Conservation (phyloP, 345 rosid genomes). For the Dipteronia dyeriana region DNA sequence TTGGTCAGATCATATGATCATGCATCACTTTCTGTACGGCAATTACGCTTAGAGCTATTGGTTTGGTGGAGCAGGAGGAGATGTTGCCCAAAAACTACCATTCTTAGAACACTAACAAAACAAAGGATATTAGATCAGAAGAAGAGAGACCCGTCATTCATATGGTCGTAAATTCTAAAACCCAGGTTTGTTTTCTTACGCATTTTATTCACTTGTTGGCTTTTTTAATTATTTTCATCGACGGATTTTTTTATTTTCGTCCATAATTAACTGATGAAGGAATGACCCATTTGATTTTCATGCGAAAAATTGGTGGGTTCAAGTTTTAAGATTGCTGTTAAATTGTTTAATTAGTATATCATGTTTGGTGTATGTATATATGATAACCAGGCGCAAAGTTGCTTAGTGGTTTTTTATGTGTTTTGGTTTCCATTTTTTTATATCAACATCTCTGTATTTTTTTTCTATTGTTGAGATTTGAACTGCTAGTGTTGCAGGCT, state of each 20-base stretch:
- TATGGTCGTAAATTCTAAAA: not conserved
- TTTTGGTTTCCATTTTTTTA: not conserved
- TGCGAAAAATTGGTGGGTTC: not conserved
- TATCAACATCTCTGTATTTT: too few species aligned
- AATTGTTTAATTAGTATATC: not conserved
- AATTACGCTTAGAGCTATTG: not conserved
- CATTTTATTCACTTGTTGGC: not conserved
- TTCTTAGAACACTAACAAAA: not conserved
- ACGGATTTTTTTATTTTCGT: not conserved
- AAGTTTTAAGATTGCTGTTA: not conserved
- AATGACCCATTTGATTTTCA: not conserved
- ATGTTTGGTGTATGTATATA: not conserved
- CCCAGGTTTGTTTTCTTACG: slow-evolving; percentile 6
- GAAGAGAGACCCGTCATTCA: not conserved
- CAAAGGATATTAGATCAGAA: slow-evolving; percentile 1
- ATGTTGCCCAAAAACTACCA: not conserved
- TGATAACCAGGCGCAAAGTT: not conserved
- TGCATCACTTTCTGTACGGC: not conserved
- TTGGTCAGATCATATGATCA: not conserved
- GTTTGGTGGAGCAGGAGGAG: not conserved
- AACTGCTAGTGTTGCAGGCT: too few species aligned
- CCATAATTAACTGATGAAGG: not conserved
- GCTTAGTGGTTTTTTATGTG: not conserved
- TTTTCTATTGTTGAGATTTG: too few species aligned
- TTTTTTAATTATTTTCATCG: not conserved